Base-by-base conservation (phyloP, 192 early-diverging fungal genomes). In the Coemansia sp. region DNA sequence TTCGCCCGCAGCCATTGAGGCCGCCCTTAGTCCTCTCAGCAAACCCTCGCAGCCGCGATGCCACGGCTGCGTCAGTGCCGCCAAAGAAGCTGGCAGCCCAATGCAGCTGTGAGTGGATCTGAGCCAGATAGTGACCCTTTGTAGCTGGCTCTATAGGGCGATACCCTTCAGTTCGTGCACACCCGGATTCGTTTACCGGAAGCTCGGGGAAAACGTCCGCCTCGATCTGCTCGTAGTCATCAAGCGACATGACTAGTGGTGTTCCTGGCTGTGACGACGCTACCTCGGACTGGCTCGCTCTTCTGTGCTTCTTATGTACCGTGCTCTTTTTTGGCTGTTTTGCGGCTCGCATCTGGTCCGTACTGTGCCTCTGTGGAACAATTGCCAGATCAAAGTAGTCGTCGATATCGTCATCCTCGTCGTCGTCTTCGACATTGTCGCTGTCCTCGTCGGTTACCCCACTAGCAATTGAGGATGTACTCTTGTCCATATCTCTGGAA, bases 141-240 rank as follows among this genome's bases (percentile, higher is more conserved):
- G 84, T 80, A 19, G 83, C 73, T 3, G 86, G 82, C 0, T 91
- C 82, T 32, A 95, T 89, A 53, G 74, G 63, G 69, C 91, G 90
- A 71, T 88, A 92, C 0, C 91, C 91, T 69, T 95, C 89, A 1
- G 93, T 95, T 59, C 95, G 87, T 6, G 94, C 95, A 48, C 87
- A 86, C 22, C 94, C 95, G 13, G 90, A 89, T 41, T 75, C 71
- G 64, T 93, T 87, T 38, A 75, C 68, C 11, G 76, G 84, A 19
- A 82, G 71, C 19, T 64, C 53, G 5, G 69, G 72, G 5, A 24
- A 63, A 36, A 48, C 31, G 12, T 20, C 39, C 9, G 40, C 61
- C 11, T 10, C 62, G 31, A 60, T 24, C 41, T 36, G 61, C 17
- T 15, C 56, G 19, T 39, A 38, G 44, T 45, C 36, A 32, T 10